Base-by-base conservation (phyloP, 2,329 filamentous ascomycete species). In the Pseudogymnoascus sp. region DNA sequence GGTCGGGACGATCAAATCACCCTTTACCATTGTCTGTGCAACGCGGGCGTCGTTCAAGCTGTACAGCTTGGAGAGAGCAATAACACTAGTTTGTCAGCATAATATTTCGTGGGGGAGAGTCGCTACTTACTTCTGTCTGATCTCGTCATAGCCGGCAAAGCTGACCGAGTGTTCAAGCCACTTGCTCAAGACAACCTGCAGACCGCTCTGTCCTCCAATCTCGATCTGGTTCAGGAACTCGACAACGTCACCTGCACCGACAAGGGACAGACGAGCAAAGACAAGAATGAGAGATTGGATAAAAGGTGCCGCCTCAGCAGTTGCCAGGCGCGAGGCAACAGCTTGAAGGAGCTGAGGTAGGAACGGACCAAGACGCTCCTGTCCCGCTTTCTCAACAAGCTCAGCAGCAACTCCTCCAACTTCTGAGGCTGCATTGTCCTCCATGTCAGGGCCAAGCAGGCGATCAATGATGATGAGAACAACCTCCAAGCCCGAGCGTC, bases 121-220 rank as follows among this genome's bases (percentile, higher is more conserved):
- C 2, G 13, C 33, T n/a, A 79, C 86, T 74, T 79, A 92, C 89
- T 97, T 99, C 74, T 97, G 91, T 68, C 92, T 85, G 69, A 97
- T 97, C 74, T 97, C 93, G 69, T 97, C 92, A 69, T 97, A 99
- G 10, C 94, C 94, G n/a, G 92, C 92, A 76, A 99, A 99, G 74
- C 89, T 96, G 74, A 96, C 84, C 3, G 92, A 96, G 75, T 97
- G 96, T 77, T 97, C 94, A 0, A 99, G 80, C 94, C 94, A 99
- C 76, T 97, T 97, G 75, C 87, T 83, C 67, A 97, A 78, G 3
- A 99, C 94, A 25, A 97, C 87, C 66, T 92, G 85, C 6, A 99
- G 78, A n/a, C 92, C 94, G 70, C 82, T 95, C 71, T 89, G 81
- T 15, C 87, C 87, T 58, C 85, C 84, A 66, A 97, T 89, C 68